Evolutionary conservation across 2,329 filamentous ascomycete genomes (phyloP).

Genomic region (Penicillium glabrum): DNA sequence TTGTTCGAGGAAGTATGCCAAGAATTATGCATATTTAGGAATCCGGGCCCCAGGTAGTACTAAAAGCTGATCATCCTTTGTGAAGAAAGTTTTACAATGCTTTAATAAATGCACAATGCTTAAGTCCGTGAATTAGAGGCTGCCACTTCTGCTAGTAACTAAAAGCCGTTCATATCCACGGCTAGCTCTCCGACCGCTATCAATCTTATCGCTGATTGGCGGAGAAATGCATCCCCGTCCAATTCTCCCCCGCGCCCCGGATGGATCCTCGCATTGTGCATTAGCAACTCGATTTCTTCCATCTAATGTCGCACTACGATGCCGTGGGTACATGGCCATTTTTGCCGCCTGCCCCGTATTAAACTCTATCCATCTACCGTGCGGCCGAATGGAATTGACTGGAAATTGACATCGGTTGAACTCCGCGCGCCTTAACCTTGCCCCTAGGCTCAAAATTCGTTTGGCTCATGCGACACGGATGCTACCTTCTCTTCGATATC

Average conservation of each 20-base stretch:
- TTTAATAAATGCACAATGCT: too few relatives aligned
- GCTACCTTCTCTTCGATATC: neutral
- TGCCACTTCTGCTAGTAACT: neutral
- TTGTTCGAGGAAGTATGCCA: neutral
- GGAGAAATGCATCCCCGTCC: slow-evolving; percentile 30
- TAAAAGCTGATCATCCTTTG: too few relatives aligned
- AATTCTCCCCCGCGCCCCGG: slow-evolving; percentile 20
- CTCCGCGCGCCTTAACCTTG: neutral
- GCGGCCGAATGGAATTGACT: slow-evolving; percentile 2
- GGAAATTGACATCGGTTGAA: neutral
- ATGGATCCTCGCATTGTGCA: slow-evolving; percentile 9
- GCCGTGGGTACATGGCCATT: slow-evolving; percentile 2
- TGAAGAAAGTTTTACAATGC: too few relatives aligned
- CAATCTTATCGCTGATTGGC: slow-evolving; percentile 29
- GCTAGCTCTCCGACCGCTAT: neutral
- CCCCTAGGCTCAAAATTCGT: neutral
- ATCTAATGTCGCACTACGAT: slow-evolving; percentile 22
- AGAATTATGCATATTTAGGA: neutral
- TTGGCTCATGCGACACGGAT: slow-evolving; percentile 3
- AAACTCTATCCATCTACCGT: slow-evolving; percentile 10
- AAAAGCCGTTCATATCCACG: neutral
- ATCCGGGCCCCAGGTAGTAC: too few relatives aligned
- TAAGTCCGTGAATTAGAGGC: too few relatives aligned
- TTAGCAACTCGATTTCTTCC: slow-evolving; percentile 16
- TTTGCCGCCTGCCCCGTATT: slow-evolving; percentile 2